Evolutionary conservation across 2,329 filamentous ascomycete species (phyloP), one percentile per base, ranked within the genome.

Genomic region (Lasiodiplodia hormozganensis): DNA sequence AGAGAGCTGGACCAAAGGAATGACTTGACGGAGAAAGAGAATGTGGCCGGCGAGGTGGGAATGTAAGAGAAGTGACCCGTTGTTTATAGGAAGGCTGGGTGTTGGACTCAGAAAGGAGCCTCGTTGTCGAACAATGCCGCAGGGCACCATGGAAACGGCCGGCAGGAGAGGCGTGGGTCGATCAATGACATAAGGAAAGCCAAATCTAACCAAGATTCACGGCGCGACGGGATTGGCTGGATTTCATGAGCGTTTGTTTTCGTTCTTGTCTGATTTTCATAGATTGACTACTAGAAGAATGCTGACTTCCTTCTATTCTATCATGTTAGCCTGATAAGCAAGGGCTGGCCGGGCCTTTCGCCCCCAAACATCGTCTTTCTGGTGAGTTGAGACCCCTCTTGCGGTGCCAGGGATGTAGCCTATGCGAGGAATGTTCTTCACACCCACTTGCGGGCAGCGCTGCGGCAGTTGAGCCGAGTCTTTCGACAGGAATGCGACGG

Each of bases 1-100:
- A 75, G 72, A 77, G 76, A 77, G 77, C 77, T 79, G 77, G 78
- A 76, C 67, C 75, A 77, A 83, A 81, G 76, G 80, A 83, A 80
- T 80, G 80, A 81, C 79, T 80, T 73, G 71, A 72, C 56, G 53
- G 58, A 56, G 60, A 69, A 71, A 74, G 72, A 73, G 74, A 77
- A 78, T 74, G 75, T 74, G 73, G 70, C 72, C 70, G 73, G 73
- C 62, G 75, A 71, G 72, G 74, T 73, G 67, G 74, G 71, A 74
- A 78, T 78, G 74, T 74, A 77, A 73, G 72, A 74, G 72, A 53
- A 60, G 52, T 68, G 60, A 21, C 21, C 67, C 49, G 67, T 68
- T 64, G 67, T 68, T 64, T 68, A 68, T 68, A 68, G 58, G 60
- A 57, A 58, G 67, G 67, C 67, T 68, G 67, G 67, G 67, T 68